Base-by-base conservation (phyloP, 1,139 yeast genomes). In the Meyerozyma sp. region DNA sequence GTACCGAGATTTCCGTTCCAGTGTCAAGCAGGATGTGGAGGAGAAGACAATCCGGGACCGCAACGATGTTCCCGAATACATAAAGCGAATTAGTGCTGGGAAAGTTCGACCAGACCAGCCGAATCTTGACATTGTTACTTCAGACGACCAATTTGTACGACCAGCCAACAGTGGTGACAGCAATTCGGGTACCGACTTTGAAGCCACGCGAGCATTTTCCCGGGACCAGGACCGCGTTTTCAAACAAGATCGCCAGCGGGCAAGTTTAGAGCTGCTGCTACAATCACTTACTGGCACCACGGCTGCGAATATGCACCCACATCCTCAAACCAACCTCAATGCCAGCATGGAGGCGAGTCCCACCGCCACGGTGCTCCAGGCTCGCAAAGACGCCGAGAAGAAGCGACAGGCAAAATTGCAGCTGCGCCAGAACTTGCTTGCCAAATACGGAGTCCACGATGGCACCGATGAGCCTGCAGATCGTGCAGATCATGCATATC, bases 341-440 rank as follows among this genome's bases (percentile, higher is more conserved):
- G 57, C 67, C 25, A 71, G 74, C 49, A 56, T 78, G 34, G 84
- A 79, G 49, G 82, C 82, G 3, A 77, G 79, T 43, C 88, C 88
- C 5, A 81, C 88, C 0, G 74, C 75, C 37, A 71, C 78, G 54
- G 65, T 72, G 67, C 46, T 79, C 36, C 69, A 67, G 42, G 62
- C 69, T 46, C 70, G 71, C 44, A 58, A 76, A 51, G 57, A 66
- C 39, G 63, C 72, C 42, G 56, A 68, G 44, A 62, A 66, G 40
- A 56, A 61, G 38, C 53, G 54, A 18, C 49, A 56, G 20, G 50
- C 54, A 20, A 59, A 66, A 38, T 63, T 63, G 36, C 57, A 59
- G 27, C 61, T 61, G 42, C 58, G 63, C 41, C 53, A 57, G 36
- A 56, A 58, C 29, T 49, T 79, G 34, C 46, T 74, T n/a, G 68